Base-by-base conservation (phyloP, 2,329 filamentous ascomycete genomes). In the Xylaria sp. region DNA sequence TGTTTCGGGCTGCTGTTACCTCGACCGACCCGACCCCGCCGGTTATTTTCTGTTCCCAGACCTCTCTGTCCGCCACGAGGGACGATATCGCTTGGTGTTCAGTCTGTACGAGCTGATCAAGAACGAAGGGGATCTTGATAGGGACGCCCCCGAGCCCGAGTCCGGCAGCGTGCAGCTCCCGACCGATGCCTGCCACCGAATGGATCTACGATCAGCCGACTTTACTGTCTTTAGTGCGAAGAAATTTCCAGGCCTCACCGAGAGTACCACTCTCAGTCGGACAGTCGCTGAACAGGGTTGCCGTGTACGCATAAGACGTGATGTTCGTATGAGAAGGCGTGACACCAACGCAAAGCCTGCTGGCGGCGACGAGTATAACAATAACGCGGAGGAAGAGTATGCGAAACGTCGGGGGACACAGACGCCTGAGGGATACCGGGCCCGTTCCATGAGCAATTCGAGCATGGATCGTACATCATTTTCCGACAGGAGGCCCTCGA, bases 41-140 rank as follows among this genome's bases (percentile, higher is more conserved):
- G 96, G 94, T 63, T 99, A 98, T 81, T 99, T 99, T 81, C 93
- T 99, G 80, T 99, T 99, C 79, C 96, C 96, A 3, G 96, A 99
- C 80, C 85, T 98, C 33, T 97, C 95, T 0, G 95, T 99, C 57
- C 91, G 96, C 65, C 95, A 99, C 77, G 96, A 99, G 81, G 96
- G 96, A 70, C 90, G 91, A 74, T 99, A 97, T 80, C 87, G 91
- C n/a, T 83, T 99, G 63, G 92, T 90, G 70, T 98, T 99, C 82
- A 94, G 93, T 76, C 84, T 99, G 40, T 98, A 96, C 75, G 96
- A 99, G 83, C 92, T 97, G 78, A 90, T 94, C 77, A 97, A 97
- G 85, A 91, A 97, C 66, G 83, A 88, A 67, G 90, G 91, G 79
- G 94, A 97, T 80, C 87, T 90, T 65, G 93, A 97, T 81, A 71